Evolutionary conservation across 2,329 filamentous ascomycete species (phyloP).

Genomic region (Microcera coccophila): DNA sequence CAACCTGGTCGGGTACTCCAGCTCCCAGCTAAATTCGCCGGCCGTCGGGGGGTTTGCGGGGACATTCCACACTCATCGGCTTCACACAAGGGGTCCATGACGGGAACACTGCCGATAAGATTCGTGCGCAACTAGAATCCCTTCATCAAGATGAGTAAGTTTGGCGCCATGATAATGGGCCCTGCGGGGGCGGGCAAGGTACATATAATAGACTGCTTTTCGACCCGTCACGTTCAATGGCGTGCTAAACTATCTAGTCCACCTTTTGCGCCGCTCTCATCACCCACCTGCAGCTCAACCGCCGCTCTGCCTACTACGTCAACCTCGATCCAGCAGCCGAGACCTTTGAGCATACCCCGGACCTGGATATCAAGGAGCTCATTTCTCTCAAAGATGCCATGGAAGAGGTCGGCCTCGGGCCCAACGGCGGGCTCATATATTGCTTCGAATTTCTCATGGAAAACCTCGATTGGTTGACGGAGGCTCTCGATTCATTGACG

Average conservation of each 20-base stretch:
- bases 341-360: conserved; percentile 83
- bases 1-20: not conserved
- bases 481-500: conserved; percentile 77
- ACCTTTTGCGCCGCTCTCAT: conserved; percentile 95
- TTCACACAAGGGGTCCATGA: not conserved
- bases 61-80: not conserved
- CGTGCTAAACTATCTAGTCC: conserved; percentile 49
- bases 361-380: conserved; percentile 92
- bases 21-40: not conserved
- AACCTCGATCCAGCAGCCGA: conserved; percentile 97
- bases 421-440: conserved; percentile 90
- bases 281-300: conserved; percentile 84
- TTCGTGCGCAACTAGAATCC: not conserved
- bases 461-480: conserved; percentile 87
- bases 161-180: conserved; percentile 91
- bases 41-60: not conserved
- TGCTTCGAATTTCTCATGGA: conserved; percentile 95
- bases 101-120: not conserved
- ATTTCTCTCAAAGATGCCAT: conserved; percentile 94
- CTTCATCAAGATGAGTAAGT: conserved; percentile 72
- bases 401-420: conserved; percentile 87
- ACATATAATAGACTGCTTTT: conserved; percentile 21
- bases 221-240: conserved; percentile 15
- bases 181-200: conserved; percentile 93
- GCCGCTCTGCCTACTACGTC: conserved; percentile 93